These are phyloP conservation scores for Metroxylon sagu DNA, from an alignment of 176 grass and related monocot species.

Conservation along the genomic window DNA sequence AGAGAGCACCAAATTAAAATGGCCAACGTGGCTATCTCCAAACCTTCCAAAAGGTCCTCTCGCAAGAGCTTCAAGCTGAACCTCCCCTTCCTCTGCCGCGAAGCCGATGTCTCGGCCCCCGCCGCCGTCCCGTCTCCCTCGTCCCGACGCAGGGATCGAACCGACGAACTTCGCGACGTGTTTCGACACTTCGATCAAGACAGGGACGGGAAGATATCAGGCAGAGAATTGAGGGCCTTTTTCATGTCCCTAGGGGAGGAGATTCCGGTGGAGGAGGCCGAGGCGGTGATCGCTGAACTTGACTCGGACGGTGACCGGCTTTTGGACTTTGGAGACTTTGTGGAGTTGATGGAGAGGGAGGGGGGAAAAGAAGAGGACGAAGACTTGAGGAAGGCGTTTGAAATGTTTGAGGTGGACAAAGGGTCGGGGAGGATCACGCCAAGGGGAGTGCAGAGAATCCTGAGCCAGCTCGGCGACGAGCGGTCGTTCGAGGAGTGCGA, in stretches of 20 bases:
- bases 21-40: no score
- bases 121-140: not conserved
- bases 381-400: constrained; percentile 66
- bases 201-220: constrained; percentile 72
- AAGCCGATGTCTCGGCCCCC: constrained; percentile 24
- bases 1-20: no score
- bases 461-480: constrained; percentile 70
- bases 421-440: constrained; percentile 70
- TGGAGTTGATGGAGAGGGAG: constrained; percentile 57
- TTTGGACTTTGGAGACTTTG: constrained; percentile 74
- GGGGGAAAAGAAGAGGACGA: constrained; percentile 48
- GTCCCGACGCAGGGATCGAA: constrained; percentile 16
- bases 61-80: constrained; percentile 49
- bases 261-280: constrained; percentile 27
- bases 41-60: constrained; percentile 20
- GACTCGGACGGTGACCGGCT: constrained; percentile 16
- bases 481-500: constrained; percentile 60
- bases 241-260: constrained; percentile 78
- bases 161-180: constrained; percentile 48
- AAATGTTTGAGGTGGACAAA: constrained; percentile 85
- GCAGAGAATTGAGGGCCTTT: constrained; percentile 55
- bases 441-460: constrained; percentile 61
- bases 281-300: constrained; percentile 19
- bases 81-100: constrained; percentile 44
- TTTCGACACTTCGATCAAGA: constrained; percentile 83